Percentiles rank a stretch among this genome's conserved stretches.
Conservation (phyloP, 257 asterid genomes). For the Eucommia ulmoides region DNA sequence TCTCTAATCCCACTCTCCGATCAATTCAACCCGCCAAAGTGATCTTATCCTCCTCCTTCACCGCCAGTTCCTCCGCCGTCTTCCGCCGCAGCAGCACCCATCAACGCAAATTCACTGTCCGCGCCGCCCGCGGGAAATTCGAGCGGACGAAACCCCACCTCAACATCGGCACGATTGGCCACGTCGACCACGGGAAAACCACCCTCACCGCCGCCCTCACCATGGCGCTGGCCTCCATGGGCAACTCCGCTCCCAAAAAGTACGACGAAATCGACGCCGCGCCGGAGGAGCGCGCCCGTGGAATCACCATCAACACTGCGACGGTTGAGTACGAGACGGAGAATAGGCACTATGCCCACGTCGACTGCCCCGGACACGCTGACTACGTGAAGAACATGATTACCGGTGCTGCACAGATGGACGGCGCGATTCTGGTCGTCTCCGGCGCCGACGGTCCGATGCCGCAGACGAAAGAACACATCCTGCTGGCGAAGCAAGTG, state of each 20-base stretch:
- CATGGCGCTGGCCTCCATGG: neutral
- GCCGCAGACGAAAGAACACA: slow-evolving; percentile 29
- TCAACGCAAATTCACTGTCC: neutral
- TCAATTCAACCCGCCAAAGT: neutral
- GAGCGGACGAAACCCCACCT: neutral
- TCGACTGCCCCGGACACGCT: neutral
- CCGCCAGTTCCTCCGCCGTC: neutral
- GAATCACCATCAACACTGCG: neutral
- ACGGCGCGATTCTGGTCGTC: slow-evolving; percentile 21
- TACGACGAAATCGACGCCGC: slow-evolving; percentile 2
- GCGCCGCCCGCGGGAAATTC: slow-evolving; percentile 1
- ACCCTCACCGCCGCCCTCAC: slow-evolving; percentile 1
- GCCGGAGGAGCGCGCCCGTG: neutral
- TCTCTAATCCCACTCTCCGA: neutral
- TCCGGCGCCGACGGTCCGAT: slow-evolving; percentile 28
- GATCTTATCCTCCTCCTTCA: neutral
- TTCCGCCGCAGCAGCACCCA: neutral
- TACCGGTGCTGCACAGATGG: slow-evolving; percentile 27
- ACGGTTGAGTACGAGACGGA: slow-evolving; percentile 6
- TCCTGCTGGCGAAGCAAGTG: slow-evolving; percentile 22
- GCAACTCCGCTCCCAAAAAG: neutral
- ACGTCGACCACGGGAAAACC: slow-evolving; percentile 5
- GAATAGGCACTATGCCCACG: slow-evolving; percentile 5
- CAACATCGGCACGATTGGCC: slow-evolving; percentile 1
- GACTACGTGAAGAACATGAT: slow-evolving; percentile 17